Evolutionary conservation across 2,329 filamentous ascomycete species (phyloP).

Genomic region (Monosporascus sp.): DNA sequence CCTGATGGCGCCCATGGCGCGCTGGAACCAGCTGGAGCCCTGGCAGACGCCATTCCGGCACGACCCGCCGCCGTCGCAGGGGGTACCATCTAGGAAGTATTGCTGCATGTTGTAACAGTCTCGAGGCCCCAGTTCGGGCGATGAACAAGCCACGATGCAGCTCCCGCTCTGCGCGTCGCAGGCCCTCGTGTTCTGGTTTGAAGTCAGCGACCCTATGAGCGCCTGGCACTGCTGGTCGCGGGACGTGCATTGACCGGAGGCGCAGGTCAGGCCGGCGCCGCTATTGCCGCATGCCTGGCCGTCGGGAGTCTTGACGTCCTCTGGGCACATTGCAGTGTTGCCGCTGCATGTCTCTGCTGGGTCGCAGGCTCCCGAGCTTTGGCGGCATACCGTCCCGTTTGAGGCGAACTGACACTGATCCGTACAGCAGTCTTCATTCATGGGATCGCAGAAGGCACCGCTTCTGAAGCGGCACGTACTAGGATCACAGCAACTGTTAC

Average conservation of each 20-base stretch:
- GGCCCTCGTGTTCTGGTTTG: constrained; percentile 71
- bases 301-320: constrained; percentile 64
- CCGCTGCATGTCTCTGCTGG: constrained; percentile 80
- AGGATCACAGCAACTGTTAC: constrained; percentile 78
- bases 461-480: constrained; percentile 78
- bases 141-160: constrained; percentile 73
- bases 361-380: constrained; percentile 76
- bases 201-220: constrained; percentile 70
- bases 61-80: constrained; percentile 72
- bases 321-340: constrained; percentile 64
- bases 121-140: constrained; percentile 59
- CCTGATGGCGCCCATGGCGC: constrained; percentile 71
- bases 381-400: constrained; percentile 70
- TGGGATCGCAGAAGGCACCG: constrained; percentile 71
- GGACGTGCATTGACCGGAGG: constrained; percentile 91
- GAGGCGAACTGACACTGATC: constrained; percentile 60
- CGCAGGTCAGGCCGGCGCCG: constrained; percentile 65
- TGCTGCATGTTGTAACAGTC: constrained; percentile 75
- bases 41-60: constrained; percentile 76
- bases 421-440: constrained; percentile 79
- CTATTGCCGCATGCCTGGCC: constrained; percentile 64
- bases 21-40: constrained; percentile 62
- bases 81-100: constrained; percentile 89
- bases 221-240: constrained; percentile 84
- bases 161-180: constrained; percentile 61